Base-by-base conservation (phyloP, 768 basidiomycete genomes). In the Pleurotus sapidus region DNA sequence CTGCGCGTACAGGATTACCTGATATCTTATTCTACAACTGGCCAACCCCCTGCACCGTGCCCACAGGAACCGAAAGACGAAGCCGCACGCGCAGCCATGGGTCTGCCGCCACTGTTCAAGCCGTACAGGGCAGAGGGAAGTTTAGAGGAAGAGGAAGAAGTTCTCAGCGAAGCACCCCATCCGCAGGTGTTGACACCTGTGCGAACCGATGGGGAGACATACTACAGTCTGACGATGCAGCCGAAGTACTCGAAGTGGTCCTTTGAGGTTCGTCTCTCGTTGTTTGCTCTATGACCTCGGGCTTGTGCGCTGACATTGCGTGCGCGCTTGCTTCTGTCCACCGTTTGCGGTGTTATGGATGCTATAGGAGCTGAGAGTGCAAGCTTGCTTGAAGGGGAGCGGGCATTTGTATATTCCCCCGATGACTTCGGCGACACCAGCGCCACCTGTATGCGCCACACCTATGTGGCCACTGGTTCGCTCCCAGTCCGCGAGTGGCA, bases 1-100 rank as follows among this genome's bases (percentile, higher is more conserved):
- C 68, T 75, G 23, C 80, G 86, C 39, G 61, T 77, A 4, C 70
- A 76, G 38, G 85, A 86, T 64, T 88, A 88, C 60, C 60, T 84
- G 25, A 68, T 67, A 18, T 74, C 80, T 0, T 86, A 82, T 61
- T 65, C 61, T 25, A 60, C 75, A 0, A 82, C 81, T 0, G 77
- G 80, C 14, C 64, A 69, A 40, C 74, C 80, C 4, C 86, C 86
- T 3, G 62, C 53, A 14, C 82, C 84, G 7, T 75, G 74, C 38
- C 80, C 84, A 0, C 73, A 70, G 51, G 66, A 73, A 3, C 86
- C 86, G 0, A 67, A 72, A n/a, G 74, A 72, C 17, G 71, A 75
- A 1, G 62, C 57, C n/a, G 73, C 74, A 38, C 79, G 85, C 7
- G 60, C 67, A 9, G 72, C 78, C 0, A 64, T 82, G 18, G 74